A percentile compares a stretch with the other conserved stretches of the same genome.
Conservation (phyloP, 108 stramenopile genomes). For the Fragilariopsis cylindrus region DNA sequence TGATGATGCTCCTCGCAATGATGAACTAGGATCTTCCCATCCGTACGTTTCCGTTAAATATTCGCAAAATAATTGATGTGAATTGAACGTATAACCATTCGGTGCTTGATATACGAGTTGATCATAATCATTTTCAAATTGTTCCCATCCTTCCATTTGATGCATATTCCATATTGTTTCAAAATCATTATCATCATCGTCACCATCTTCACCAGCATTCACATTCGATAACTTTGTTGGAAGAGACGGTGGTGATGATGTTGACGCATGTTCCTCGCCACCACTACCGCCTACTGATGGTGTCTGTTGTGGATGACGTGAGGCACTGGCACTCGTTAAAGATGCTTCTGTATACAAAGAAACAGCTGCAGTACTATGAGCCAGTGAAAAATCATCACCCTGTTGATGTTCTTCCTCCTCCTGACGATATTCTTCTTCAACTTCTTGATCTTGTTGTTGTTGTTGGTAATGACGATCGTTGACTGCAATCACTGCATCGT, state of each 20-base stretch:
- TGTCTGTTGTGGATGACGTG: too few species aligned
- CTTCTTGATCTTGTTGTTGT: neutral
- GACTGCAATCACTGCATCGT: neutral
- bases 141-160: slow-evolving; percentile 22
- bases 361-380: neutral
- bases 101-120: slow-evolving; percentile 6
- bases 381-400: neutral
- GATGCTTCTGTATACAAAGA: slow-evolving; percentile 12
- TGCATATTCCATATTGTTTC: slow-evolving; percentile 9
- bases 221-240: slow-evolving; percentile 10
- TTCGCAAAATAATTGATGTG: neutral
- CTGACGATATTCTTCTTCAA: too few species aligned
- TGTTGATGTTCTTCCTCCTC: neutral
- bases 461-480: neutral
- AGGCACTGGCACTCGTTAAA: neutral
- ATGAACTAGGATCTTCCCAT: neutral
- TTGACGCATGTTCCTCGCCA: too few species aligned
- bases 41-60: slow-evolving; percentile 1
- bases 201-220: neutral
- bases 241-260: too few species aligned
- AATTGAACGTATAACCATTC: slow-evolving; percentile 7
- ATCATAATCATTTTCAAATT: neutral
- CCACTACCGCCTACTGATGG: too few species aligned
- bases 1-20: too few species aligned
- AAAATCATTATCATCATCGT: slow-evolving; percentile 2